Evolutionary conservation across 2,329 filamentous ascomycete genomes (phyloP), one percentile per base, ranked within the genome.

Genomic region (Thielaviopsis euricoi): DNA sequence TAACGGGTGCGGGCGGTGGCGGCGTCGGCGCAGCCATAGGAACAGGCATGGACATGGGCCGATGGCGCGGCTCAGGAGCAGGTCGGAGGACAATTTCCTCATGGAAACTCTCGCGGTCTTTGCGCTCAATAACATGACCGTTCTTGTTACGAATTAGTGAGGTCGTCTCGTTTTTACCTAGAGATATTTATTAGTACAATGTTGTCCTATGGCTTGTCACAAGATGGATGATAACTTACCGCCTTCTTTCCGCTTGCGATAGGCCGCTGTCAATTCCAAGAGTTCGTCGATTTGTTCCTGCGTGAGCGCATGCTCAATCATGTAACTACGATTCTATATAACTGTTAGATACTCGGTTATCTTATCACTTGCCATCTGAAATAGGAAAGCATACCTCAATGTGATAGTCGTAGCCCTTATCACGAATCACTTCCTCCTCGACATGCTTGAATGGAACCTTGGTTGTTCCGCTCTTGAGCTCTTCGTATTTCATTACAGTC

Each of bases 261-360:
- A 89, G 33, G 85, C 82, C 65, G 89, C 86, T 69, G 88, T 94
- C 54, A 89, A 75, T 65, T 82, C 85, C 64, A 96, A 86, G 51
- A 96, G 77, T 65, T 94, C 86, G 64, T 96, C 89, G 62, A 96
- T 96, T 64, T 95, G 89, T 19, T 91, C 82, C 64, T 94, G 90
- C 17, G 88, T 87, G 5, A 97, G 77, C 10, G 91, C 90, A 66
- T 87, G 85, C 64, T 86, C 82, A 37, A 97, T 82, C 56, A 95
- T 80, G 64, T 93, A 82, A 22, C 85, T 86, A 63, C 86, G 84
- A 46, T 86, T 88, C 87, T 93, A 63, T 81, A 62, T 37, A 58
- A 56, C 33, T 55, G 46, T 61, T 56, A 63, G 55, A 56, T 19
- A n/a, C 29, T 33, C 2, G 9, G 12, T 10, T 10, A 33, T 10